These are phyloP conservation scores for Nothophoma quercina DNA, from an alignment of 2,329 filamentous ascomycete species.

Conservation along the genomic window DNA sequence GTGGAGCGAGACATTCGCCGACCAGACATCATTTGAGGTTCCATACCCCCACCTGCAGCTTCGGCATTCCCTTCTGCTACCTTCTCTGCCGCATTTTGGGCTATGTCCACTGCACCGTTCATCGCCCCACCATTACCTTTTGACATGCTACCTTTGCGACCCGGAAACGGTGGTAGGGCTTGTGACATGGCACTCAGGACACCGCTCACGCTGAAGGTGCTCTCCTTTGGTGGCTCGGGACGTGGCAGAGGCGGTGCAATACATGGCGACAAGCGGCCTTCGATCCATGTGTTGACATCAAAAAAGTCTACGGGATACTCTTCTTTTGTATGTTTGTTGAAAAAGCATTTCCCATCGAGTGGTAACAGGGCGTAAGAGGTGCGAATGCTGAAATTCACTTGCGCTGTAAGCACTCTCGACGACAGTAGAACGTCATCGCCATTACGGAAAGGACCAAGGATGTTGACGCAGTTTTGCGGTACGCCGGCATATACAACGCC, in stretches of 20 bases:
- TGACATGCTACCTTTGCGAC: constrained; percentile 48
- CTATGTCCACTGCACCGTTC: constrained; percentile 26
- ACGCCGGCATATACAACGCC: constrained; percentile 87
- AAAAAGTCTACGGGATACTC: constrained; percentile 87
- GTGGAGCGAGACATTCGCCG: constrained; percentile 33
- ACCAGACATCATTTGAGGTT: constrained; percentile 57
- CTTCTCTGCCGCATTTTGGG: constrained; percentile 37
- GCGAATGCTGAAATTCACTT: constrained; percentile 90
- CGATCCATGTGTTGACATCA: constrained; percentile 78
- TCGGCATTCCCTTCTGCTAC: constrained; percentile 39
- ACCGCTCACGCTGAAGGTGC: constrained; percentile 51
- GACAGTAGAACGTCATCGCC: constrained; percentile 93
- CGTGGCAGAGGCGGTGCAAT: constrained; percentile 72
- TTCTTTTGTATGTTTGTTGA: constrained; percentile 81
- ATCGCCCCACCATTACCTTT: constrained; percentile 27
- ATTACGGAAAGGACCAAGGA: constrained; percentile 86
- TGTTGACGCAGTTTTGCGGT: constrained; percentile 88
- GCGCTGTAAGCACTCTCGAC: constrained; percentile 86
- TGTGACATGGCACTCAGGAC: constrained; percentile 58
- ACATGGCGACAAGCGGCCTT: constrained; percentile 79
- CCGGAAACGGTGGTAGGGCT: constrained; percentile 51
- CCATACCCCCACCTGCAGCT: constrained; percentile 48
- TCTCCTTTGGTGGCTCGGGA: constrained; percentile 46
- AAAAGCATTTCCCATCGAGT: constrained; percentile 85
- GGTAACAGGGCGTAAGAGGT: constrained; percentile 87